Percentiles rank a stretch among this genome's conserved stretches.
Evolutionary conservation across 2,329 filamentous ascomycete genomes (phyloP).

Genomic region (Elsinoe australis): DNA sequence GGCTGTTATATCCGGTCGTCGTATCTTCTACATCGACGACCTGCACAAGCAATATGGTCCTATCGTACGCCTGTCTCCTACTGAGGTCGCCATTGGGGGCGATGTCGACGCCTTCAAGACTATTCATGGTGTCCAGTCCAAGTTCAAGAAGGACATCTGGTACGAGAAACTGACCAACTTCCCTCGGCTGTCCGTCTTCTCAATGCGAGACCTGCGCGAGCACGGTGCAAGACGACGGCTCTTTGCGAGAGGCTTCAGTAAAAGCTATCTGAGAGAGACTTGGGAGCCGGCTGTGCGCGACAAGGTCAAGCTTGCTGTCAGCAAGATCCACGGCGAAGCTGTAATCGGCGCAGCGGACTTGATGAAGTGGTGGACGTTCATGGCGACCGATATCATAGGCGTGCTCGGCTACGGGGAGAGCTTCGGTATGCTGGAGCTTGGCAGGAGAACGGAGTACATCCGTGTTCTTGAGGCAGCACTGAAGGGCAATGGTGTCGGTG

Average conservation of each 20-base stretch:
- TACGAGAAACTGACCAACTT: conserved; percentile 24
- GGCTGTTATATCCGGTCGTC: conserved; percentile 33
- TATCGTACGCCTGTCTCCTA: conserved; percentile 32
- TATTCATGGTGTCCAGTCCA: conserved; percentile 26
- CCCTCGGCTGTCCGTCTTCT: conserved; percentile 28
- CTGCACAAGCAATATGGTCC: conserved; percentile 36
- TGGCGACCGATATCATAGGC: conserved; percentile 32
- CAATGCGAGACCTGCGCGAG: conserved; percentile 29
- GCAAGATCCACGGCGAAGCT: conserved; percentile 25
- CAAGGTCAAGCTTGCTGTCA: conserved; percentile 27
- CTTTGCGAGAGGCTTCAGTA: conserved; percentile 29
- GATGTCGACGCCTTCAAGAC: conserved; percentile 26
- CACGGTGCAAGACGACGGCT: conserved; percentile 30
- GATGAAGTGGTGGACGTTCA: conserved; percentile 33
- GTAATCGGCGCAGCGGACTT: conserved; percentile 29
- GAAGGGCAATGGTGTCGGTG: conserved; percentile 26
- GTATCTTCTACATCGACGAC: conserved; percentile 34
- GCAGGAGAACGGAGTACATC: conserved; percentile 26
- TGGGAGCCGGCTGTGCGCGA: conserved; percentile 30
- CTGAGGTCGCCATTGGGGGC: conserved; percentile 26
- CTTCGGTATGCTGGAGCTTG: conserved; percentile 32
- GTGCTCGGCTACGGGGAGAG: conserved; percentile 32
- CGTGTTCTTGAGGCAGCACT: conserved; percentile 25
- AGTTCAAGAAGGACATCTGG: conserved; percentile 28
- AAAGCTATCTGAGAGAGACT: conserved; percentile 27